Base-by-base conservation (phyloP, 2,329 filamentous ascomycete genomes). In the Trichothecium sympodiale region DNA sequence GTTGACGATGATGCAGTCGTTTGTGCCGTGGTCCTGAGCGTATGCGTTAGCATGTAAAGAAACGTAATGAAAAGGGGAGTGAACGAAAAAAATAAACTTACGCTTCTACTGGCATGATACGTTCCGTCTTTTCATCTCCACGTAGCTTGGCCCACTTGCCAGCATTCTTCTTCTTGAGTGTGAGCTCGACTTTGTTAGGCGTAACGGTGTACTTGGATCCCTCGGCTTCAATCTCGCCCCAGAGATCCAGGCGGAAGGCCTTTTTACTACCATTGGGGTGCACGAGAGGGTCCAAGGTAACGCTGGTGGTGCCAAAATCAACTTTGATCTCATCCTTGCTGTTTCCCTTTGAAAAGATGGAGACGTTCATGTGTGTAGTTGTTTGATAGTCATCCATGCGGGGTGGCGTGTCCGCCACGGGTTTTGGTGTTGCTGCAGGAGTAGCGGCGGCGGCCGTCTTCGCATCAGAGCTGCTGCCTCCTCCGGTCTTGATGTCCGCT, bases 161-260 rank as follows among this genome's bases (percentile, higher is more conserved):
- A 0, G 71, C 56, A 2, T 56, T 65, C 29, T 67, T 62, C 56
- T 94, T 94, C 41, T 68, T 69, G 13, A 94, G 68, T 9, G 64
- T 70, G 27, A 94, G 62, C 55, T 94, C 87, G 36, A 94, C 69
- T 55, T 94, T 94, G 49, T 77, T 85, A 2, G 80, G 68, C 29
- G 82, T 80, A 36, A 93, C 71, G 1, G 66, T 71, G 45, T 64
- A 74, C 31, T 67, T 79, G 15, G 76, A 85, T 23, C 67, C 57
- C 2, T 65, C 49, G 0, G 74, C 57, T 35, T 83, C 71, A 46
- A 94, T 77, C 8, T 69, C 54, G 12, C 70, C 74, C 54, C 70
- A 86, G 4, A 89, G 71, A 5, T 82, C 43, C 3, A 70, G 77
- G 14, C 77, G 68, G 30, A 86, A 67, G 1, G 65, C 68, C 49